phyloP scores from a whole-genome alignment of 2,329 filamentous ascomycete species.

The Pseudocercospora musae region DNA sequence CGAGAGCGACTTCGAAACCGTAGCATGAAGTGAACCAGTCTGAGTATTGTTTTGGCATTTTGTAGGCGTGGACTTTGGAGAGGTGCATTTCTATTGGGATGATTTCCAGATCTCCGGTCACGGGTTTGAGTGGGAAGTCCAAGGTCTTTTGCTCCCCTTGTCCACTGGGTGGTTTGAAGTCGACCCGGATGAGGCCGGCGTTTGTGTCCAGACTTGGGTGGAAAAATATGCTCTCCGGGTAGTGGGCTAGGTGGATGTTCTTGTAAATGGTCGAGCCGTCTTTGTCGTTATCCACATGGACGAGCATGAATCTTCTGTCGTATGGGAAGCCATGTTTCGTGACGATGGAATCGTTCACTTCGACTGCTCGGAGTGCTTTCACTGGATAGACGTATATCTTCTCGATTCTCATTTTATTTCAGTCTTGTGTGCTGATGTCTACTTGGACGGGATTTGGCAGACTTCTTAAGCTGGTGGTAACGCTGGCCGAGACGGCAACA shows the following conservation, averaged over 20 bases:
- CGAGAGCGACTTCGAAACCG: slow-evolving; percentile 42
- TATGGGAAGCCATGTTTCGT: slow-evolving; percentile 46
- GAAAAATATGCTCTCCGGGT: slow-evolving; percentile 43
- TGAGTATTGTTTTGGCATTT: slow-evolving; percentile 43
- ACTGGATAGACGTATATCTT: slow-evolving; percentile 49
- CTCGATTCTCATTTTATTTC: slow-evolving; percentile 27
- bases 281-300: slow-evolving; percentile 37
- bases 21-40: slow-evolving; percentile 46
- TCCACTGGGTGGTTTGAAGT: slow-evolving; percentile 36
- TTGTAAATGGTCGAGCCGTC: slow-evolving; percentile 30
- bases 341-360: slow-evolving; percentile 38
- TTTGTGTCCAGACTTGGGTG: slow-evolving; percentile 37
- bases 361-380: slow-evolving; percentile 44
- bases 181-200: slow-evolving; percentile 37
- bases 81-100: slow-evolving; percentile 45
- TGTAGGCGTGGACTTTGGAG: slow-evolving; percentile 42
- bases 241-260: slow-evolving; percentile 44
- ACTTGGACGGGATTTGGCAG: not conserved
- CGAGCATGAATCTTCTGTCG: slow-evolving; percentile 45
- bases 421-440: not conserved
- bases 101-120: slow-evolving; percentile 34
- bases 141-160: slow-evolving; percentile 30
- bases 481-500: not conserved
- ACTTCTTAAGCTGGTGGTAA: not conserved
- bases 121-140: slow-evolving; percentile 41